Conservation (phyloP, 2,329 filamentous ascomycete species). For the Aureobasidium uvarum region DNA sequence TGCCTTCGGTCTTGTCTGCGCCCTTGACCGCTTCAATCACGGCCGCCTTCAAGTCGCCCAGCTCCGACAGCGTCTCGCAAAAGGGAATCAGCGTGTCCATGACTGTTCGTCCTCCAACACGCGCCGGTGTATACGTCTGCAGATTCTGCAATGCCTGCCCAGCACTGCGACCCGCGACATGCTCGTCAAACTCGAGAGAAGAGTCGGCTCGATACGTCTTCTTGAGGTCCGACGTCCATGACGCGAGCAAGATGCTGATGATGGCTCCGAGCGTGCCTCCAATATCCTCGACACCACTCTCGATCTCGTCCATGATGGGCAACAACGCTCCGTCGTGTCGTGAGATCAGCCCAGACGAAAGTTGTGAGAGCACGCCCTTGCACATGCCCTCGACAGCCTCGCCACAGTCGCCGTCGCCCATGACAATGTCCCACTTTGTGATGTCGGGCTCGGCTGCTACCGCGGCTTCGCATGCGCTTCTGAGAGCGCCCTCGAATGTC, state of each 20-base stretch:
- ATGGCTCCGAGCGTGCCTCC: slow-evolving; percentile 43
- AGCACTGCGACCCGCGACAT: slow-evolving; percentile 35
- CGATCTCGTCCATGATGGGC: slow-evolving; percentile 39
- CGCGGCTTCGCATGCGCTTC: slow-evolving; percentile 48
- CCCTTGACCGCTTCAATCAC: slow-evolving; percentile 38
- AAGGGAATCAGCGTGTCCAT: slow-evolving; percentile 44
- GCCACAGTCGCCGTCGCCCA: slow-evolving; percentile 67
- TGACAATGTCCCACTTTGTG: slow-evolving; percentile 61
- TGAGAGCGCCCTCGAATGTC: slow-evolving; percentile 42
- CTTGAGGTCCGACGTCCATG: slow-evolving; percentile 43
- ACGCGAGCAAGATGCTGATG: slow-evolving; percentile 40
- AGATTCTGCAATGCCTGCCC: slow-evolving; percentile 45
- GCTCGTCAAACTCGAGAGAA: slow-evolving; percentile 32
- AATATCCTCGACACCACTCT: slow-evolving; percentile 39
- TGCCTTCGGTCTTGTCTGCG: slow-evolving; percentile 38
- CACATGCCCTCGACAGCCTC: slow-evolving; percentile 50
- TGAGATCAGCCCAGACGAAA: slow-evolving; percentile 30
- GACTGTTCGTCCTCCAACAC: slow-evolving; percentile 40
- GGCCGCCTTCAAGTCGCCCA: slow-evolving; percentile 33
- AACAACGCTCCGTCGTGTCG: slow-evolving; percentile 34
- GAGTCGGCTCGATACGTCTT: slow-evolving; percentile 35
- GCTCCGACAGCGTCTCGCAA: slow-evolving; percentile 37
- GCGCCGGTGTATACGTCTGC: slow-evolving; percentile 41
- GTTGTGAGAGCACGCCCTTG: slow-evolving; percentile 36
- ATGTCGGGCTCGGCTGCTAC: slow-evolving; percentile 61